Base-by-base conservation (phyloP, 495 filamentous ascomycete genomes). In the Aeminium ludgeri region DNA sequence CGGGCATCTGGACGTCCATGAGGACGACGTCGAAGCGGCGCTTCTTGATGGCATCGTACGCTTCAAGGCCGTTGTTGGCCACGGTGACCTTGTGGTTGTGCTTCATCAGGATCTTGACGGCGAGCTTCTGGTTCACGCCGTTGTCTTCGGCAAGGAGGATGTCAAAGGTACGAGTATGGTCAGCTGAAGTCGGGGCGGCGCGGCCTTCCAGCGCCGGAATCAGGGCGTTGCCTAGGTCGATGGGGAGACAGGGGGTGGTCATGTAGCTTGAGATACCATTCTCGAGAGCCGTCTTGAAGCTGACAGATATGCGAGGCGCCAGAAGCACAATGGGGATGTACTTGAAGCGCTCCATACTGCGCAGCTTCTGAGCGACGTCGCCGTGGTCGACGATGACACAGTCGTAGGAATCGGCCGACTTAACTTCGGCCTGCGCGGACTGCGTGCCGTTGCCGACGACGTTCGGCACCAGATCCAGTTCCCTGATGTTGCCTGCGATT, bases 1-100 rank as follows among this genome's bases (percentile, higher is more conserved):
- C 78, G 16, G 91, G 91, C 91, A 99, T 99, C 58, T 96, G 91
- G 6, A 99, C 91, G 52, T 99, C 89, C 89, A 99, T 99, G 34
- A 99, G 63, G 46, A 97, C 89, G 51, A 92, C 82, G 61, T 97
- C 89, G 54, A 87, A 97, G 47, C 83, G 79, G 61, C 81, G 84
- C 52, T 77, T 73, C 65, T 85, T 85, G 47, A 96, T 73, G 19
- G 78, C 77, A 46, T 96, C 82, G 11, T 96, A 72, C 0, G 89
- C 89, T 55, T 96, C 89, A 36, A 82, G 65, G 32, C 89, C 89
- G 53, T 99, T 99, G 39, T 85, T 82, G 39, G 94, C 89, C 20
- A 99, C 89, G 11, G 86, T 91, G 20, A 96, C 87, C 11, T 78
- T 81, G 59, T 99, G 89, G 55, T 99, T 83, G 60, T 95, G 94